Evolutionary conservation across 1,284 basidiomycete genomes (phyloP), one percentile per base, ranked within the genome.

Genomic region (Boletus sp.): DNA sequence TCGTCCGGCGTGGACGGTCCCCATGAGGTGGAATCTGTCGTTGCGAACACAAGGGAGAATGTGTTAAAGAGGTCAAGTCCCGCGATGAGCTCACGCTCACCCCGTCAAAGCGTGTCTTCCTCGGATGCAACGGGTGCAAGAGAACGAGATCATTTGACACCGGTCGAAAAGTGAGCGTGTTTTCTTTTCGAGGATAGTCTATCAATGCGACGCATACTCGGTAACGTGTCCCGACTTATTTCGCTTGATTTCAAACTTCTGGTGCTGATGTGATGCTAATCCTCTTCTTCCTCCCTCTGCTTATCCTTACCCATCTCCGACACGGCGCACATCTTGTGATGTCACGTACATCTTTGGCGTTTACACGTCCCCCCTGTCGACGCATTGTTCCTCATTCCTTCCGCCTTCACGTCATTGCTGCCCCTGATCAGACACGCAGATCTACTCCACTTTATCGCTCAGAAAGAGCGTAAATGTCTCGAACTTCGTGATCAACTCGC

Each of bases 391-490:
- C 29, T 23, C 25, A 2, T 29, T 25, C 17, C 17, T 29, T 17
- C 10, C 14, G n/a, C 20, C 34, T 12, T 26, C 19, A 12, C 5
- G 16, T 19, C 19, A 36, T 27, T 23, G n/a, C 41, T 6, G 29
- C 13, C n/a, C 34, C 36, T 35, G 14, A 34, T 23, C 39, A 90
- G 88, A 59, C 84, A 91, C 58, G 79, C 82, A 14, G 88, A 89
- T 51, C 70, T 90, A 4, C 68, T 90, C 16, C 82, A 77, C 25
- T 84, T 83, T 55, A 90, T 91, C 47, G 88, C 88, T 0, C 86
- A 89, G 67, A 90, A 90, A 55, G 88, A 91, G 61, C 78, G 84
- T 0, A 85, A 81, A 64, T 89, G 86, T 55, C 75, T 89, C 36
- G 88, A 91, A 50, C 71, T 91, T 32, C 80, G 86, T 13, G 78